Evolutionary conservation across 2,329 filamentous ascomycete genomes (phyloP), one percentile per base, ranked within the genome.

Genomic region (Ampelomyces quisqualis): DNA sequence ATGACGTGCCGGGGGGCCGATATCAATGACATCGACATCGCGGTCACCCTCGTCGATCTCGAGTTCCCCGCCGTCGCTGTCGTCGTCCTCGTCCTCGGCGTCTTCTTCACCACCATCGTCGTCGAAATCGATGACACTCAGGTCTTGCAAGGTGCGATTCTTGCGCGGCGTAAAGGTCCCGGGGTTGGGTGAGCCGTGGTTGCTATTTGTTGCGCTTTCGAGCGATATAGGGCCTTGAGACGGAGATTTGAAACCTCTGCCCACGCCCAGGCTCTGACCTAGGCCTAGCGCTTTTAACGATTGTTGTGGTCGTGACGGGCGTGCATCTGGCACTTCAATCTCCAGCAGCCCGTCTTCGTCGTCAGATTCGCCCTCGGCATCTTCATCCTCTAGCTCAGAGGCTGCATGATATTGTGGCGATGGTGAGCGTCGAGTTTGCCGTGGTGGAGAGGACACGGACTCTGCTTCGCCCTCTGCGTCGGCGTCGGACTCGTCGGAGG

Each of bases 191-290:
- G 55, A 57, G 11, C 59, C 60, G 28, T 58, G 55, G 3, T 48
- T 57, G 33, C 58, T 71, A 41, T 62, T 72, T 6, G 71, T 70
- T 1, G 70, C 72, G 44, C 68, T 71, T 11, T 66, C 68, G 24
- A 74, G 60, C 11, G 64, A 70, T 30, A 73, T 73, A 2, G 72
- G 73, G 3, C 71, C 71, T 18, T 60, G 57, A 15, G 55, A 57
- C 0, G 65, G 63, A 2, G 58, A 60, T 7, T 54, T 52, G 19
- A 53, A 45, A n/a, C 54, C 49, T 4, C 52, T 45, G 7, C 51
- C 44, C 5, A 46, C 40, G 14, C 62, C 63, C 1, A 69, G 49
- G 18, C 57, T 39, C 41, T 60, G 47, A 34, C 57, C 42, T 36
- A 65, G 40, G 27, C 58, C 60, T 0, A 64, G 53, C 13, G 53